Evolutionary conservation across 495 filamentous ascomycete genomes (phyloP).

Genomic region (Annulohypoxylon maeteangense): DNA sequence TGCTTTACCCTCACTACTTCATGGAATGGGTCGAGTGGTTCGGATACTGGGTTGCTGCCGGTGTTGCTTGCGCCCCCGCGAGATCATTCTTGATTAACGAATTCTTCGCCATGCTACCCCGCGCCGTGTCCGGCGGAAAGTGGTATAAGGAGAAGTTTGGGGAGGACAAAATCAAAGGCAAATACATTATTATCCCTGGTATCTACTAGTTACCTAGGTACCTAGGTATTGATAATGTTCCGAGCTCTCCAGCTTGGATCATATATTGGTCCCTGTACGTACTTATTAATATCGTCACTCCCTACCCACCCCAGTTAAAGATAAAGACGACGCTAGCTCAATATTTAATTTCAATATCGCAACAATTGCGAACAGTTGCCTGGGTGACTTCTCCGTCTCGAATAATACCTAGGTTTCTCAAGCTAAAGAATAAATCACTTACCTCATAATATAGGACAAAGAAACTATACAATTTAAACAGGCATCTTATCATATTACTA

Average conservation of each 20-base stretch:
- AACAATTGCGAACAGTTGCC: no score
- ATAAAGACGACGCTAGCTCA: no score
- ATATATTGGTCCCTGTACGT: background rate
- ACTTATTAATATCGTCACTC: no score
- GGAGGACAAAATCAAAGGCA: constrained; percentile 73
- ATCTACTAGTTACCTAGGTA: constrained; percentile 48
- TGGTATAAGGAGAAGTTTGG: constrained; percentile 95
- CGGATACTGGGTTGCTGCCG: constrained; percentile 81
- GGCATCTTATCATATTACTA: no score
- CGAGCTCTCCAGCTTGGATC: background rate
- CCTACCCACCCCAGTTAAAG: no score
- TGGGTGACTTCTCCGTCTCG: no score
- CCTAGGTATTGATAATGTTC: constrained; percentile 56
- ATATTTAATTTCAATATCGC: no score
- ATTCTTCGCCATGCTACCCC: constrained; percentile 86
- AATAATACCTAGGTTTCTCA: no score
- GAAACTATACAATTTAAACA: no score
- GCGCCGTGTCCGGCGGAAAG: constrained; percentile 80
- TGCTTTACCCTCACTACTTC: constrained; percentile 93
- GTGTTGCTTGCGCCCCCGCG: constrained; percentile 73
- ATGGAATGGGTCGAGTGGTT: constrained; percentile 97
- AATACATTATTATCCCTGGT: constrained; percentile 87
- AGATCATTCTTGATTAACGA: constrained; percentile 86
- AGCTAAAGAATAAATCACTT: no score
- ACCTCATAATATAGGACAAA: no score